phyloP scores from a whole-genome alignment of 345 rosid species.

The Trapa incisa region DNA sequence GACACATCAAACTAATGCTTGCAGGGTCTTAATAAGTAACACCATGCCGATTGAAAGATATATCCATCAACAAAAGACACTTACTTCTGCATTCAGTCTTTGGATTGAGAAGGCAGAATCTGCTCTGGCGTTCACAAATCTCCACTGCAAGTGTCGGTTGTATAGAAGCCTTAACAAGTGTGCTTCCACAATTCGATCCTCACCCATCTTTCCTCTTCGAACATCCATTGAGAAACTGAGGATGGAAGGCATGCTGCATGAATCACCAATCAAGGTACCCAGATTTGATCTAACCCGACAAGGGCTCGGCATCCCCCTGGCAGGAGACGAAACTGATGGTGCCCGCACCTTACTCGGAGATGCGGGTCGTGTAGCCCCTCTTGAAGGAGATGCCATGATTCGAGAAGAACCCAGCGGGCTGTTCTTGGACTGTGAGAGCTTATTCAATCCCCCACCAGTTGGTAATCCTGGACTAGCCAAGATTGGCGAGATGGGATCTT shows the following conservation, averaged over 20 bases:
- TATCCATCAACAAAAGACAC: neutral
- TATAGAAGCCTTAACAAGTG: slow-evolving; percentile 81
- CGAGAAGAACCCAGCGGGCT: slow-evolving; percentile 41
- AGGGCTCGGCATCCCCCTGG: slow-evolving; percentile 63
- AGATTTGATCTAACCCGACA: slow-evolving; percentile 35
- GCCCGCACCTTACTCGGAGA: slow-evolving; percentile 84
- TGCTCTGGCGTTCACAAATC: slow-evolving; percentile 72
- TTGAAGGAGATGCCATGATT: slow-evolving; percentile 46
- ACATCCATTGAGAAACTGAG: slow-evolving; percentile 72
- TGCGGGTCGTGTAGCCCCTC: slow-evolving; percentile 56
- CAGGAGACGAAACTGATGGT: slow-evolving; percentile 33
- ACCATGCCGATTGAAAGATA: neutral
- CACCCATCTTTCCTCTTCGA: slow-evolving; percentile 78
- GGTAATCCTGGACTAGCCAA: slow-evolving; percentile 49
- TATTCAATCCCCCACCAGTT: slow-evolving; percentile 34
- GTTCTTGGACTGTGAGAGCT: slow-evolving; percentile 49
- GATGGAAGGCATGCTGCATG: slow-evolving; percentile 49
- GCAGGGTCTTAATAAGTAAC: neutral
- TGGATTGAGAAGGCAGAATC: slow-evolving; percentile 54
- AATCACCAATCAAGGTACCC: slow-evolving; percentile 21
- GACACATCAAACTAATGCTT: neutral
- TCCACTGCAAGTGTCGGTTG: slow-evolving; percentile 69
- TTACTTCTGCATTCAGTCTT: slow-evolving; percentile 66
- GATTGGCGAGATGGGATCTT: slow-evolving; percentile 71
- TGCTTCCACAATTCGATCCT: slow-evolving; percentile 57